phyloP scores from a whole-genome alignment of 2,329 filamentous ascomycete genomes.

The Pezicula neosporulosa region DNA sequence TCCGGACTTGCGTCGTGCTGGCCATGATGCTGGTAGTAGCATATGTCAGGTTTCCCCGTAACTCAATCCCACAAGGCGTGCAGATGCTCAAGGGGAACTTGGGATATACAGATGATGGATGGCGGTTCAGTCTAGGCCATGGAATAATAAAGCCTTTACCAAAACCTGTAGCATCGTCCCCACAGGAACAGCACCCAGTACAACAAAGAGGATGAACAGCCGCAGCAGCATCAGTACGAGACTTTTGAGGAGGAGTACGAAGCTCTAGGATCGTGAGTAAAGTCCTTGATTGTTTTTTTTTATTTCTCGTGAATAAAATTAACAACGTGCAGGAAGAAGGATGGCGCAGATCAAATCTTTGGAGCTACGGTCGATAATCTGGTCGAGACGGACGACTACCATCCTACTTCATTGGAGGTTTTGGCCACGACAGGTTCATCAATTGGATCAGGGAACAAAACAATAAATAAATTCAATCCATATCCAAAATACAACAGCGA shows the following conservation, averaged over 20 bases:
- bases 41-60: background rate
- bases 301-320: background rate
- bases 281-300: background rate
- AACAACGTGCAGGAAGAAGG: background rate
- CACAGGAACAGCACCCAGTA: background rate
- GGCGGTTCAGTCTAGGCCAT: background rate
- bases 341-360: background rate
- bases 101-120: background rate
- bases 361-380: background rate
- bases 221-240: background rate
- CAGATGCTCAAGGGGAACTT: background rate
- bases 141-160: background rate
- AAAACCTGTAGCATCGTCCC: background rate
- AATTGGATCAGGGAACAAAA: background rate
- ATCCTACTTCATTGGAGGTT: background rate
- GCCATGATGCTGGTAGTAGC: background rate
- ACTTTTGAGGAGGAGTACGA: background rate
- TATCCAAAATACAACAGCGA: constrained; percentile 66
- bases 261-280: background rate
- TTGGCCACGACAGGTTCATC: background rate
- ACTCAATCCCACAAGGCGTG: background rate
- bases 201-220: no score
- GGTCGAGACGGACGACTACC: background rate
- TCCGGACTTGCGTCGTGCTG: background rate
- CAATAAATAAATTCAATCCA: constrained; percentile 40